These are phyloP conservation scores for Ilex asprella DNA, from an alignment of 257 asterid species.

Conservation along the genomic window DNA sequence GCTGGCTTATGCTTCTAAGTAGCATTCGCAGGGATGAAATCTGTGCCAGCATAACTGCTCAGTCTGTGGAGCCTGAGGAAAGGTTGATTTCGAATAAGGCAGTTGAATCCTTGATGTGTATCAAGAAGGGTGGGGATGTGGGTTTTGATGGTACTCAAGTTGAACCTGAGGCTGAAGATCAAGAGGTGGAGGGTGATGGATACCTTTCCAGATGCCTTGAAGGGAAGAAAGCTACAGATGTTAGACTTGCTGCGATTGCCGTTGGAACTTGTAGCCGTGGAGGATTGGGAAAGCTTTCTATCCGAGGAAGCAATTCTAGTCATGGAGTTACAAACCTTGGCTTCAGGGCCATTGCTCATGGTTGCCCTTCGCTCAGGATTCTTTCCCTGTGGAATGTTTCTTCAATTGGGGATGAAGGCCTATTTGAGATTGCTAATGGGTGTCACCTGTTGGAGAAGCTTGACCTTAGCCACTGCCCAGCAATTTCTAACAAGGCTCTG, in stretches of 20 bases:
- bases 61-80: background rate
- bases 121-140: background rate
- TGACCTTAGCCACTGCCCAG: constrained; percentile 5
- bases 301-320: background rate
- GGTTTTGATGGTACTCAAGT: background rate
- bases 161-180: background rate
- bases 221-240: background rate
- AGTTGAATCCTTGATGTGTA: background rate
- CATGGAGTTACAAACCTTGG: background rate
- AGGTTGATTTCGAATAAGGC: background rate
- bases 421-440: constrained; percentile 5
- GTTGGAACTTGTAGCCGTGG: background rate
- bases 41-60: background rate
- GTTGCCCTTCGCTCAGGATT: background rate
- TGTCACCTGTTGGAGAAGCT: constrained; percentile 4
- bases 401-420: constrained; percentile 4
- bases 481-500: constrained; percentile 2
- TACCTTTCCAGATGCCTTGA: background rate
- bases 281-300: background rate
- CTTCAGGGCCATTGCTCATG: background rate
- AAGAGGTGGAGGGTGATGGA: background rate
- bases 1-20: background rate
- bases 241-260: background rate
- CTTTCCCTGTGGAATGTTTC: background rate
- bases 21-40: background rate